A percentile compares a stretch with the other conserved stretches of the same genome.
Evolutionary conservation across 495 filamentous ascomycete species (phyloP).

Genomic region (Talaromyces nanjingensis): DNA sequence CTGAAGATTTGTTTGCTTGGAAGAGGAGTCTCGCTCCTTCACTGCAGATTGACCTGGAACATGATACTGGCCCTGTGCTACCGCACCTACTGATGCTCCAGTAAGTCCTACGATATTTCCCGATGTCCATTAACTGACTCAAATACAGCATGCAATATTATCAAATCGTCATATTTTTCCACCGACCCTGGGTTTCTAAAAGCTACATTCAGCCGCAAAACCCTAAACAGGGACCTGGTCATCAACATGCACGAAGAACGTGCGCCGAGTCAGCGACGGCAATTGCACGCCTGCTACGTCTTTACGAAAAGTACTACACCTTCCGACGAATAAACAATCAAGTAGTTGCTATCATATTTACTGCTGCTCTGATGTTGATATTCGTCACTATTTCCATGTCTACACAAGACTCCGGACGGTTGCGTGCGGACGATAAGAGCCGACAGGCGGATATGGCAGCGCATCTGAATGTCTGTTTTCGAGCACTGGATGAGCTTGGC

Average conservation of each 20-base stretch:
- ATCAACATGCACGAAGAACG: constrained; percentile 39
- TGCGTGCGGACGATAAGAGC: neutral
- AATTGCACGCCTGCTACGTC: constrained; percentile 35
- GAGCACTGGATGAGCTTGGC: constrained; percentile 38
- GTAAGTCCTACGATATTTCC: constrained; percentile 19
- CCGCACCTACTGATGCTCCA: constrained; percentile 45
- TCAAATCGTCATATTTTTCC: constrained; percentile 44
- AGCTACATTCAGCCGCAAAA: constrained; percentile 39
- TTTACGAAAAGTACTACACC: constrained; percentile 44
- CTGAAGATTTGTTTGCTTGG: constrained; percentile 40
- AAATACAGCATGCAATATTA: constrained; percentile 45
- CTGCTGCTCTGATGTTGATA: constrained; percentile 41
- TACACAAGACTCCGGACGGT: constrained; percentile 9
- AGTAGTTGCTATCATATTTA: constrained; percentile 44
- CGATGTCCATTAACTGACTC: neutral
- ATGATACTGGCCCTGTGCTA: constrained; percentile 28
- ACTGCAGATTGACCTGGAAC: constrained; percentile 33
- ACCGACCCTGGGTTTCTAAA: constrained; percentile 45
- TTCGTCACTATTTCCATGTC: constrained; percentile 39
- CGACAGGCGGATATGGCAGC: constrained; percentile 36
- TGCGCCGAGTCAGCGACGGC: constrained; percentile 42
- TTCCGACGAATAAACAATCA: constrained; percentile 46
- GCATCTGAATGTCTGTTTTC: constrained; percentile 41
- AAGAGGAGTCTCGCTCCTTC: constrained; percentile 36
- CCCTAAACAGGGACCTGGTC: constrained; percentile 38